Evolutionary conservation across 305 asterid genomes (phyloP).

Genomic region (Fraxinus paxiana): DNA sequence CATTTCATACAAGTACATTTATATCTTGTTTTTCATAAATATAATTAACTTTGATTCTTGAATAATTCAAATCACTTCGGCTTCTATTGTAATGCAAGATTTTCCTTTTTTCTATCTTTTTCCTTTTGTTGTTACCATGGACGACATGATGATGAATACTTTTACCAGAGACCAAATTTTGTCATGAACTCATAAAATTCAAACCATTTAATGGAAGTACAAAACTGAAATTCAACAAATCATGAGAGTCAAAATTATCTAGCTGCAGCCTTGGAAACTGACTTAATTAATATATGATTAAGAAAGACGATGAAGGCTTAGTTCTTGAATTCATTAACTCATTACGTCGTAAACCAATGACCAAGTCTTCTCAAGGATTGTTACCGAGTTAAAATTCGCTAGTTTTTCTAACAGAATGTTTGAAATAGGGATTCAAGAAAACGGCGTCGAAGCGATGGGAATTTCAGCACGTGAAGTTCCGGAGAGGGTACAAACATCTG

Average conservation of each 20-base stretch:
- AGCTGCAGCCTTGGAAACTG: background rate
- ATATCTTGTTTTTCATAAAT: background rate
- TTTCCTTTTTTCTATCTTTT: background rate
- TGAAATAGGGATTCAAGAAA: constrained; percentile 57
- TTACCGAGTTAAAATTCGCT: background rate
- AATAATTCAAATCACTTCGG: background rate
- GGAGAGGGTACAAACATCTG: constrained; percentile 40
- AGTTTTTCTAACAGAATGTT: background rate
- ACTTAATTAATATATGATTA: background rate
- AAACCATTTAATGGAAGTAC: background rate
- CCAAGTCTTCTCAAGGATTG: background rate
- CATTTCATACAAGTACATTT: background rate
- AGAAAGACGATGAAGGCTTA: background rate
- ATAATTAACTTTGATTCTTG: background rate
- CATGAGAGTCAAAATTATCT: background rate
- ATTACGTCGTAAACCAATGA: background rate
- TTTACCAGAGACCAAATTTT: background rate
- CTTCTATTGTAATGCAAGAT: background rate
- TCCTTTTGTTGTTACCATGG: background rate
- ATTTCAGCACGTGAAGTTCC: constrained; percentile 59
- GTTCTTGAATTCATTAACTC: background rate
- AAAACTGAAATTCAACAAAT: background rate
- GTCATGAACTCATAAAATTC: background rate
- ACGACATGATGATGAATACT: background rate
- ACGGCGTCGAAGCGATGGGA: constrained; percentile 56